A percentile compares a stretch with the other conserved stretches of the same genome.
Evolutionary conservation across 441 rosid genomes (phyloP).

Genomic region (Pelargonium fulgidum): DNA sequence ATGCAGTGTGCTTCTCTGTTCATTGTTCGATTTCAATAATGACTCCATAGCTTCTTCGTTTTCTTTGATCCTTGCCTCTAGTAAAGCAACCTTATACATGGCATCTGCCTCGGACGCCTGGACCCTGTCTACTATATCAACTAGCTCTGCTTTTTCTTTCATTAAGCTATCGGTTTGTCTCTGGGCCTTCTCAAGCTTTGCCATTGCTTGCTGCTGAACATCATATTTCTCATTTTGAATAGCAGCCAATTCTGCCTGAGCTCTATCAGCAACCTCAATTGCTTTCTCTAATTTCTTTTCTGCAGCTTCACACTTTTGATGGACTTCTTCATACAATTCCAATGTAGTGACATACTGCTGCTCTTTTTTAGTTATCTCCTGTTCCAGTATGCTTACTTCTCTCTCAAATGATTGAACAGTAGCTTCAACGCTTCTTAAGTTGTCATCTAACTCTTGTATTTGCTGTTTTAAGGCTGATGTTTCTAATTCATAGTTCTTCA

Average conservation of each 20-base stretch:
- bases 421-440: slow-evolving; percentile 51
- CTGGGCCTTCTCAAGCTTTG: slow-evolving; percentile 74
- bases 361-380: slow-evolving; percentile 75
- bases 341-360: slow-evolving; percentile 73
- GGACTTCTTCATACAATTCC: slow-evolving; percentile 71
- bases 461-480: slow-evolving; percentile 51
- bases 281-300: slow-evolving; percentile 83
- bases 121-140: slow-evolving; percentile 47
- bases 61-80: slow-evolving; percentile 87
- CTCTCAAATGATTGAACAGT: slow-evolving; percentile 70
- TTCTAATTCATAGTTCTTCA: slow-evolving; percentile 65
- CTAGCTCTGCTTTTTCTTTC: slow-evolving; percentile 58
- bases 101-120: slow-evolving; percentile 67
- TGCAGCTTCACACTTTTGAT: slow-evolving; percentile 66
- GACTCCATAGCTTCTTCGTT: slow-evolving; percentile 85
- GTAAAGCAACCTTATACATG: slow-evolving; percentile 49
- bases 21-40: slow-evolving; percentile 60
- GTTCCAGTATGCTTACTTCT: slow-evolving; percentile 70
- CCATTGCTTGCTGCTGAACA: slow-evolving; percentile 77
- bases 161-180: slow-evolving; percentile 66
- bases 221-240: slow-evolving; percentile 75
- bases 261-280: slow-evolving; percentile 75
- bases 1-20: slow-evolving; percentile 75
- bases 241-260: slow-evolving; percentile 67
- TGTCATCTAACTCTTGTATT: slow-evolving; percentile 51